Conservation (phyloP, 2,329 filamentous ascomycete species). For the Fusarium citri region DNA sequence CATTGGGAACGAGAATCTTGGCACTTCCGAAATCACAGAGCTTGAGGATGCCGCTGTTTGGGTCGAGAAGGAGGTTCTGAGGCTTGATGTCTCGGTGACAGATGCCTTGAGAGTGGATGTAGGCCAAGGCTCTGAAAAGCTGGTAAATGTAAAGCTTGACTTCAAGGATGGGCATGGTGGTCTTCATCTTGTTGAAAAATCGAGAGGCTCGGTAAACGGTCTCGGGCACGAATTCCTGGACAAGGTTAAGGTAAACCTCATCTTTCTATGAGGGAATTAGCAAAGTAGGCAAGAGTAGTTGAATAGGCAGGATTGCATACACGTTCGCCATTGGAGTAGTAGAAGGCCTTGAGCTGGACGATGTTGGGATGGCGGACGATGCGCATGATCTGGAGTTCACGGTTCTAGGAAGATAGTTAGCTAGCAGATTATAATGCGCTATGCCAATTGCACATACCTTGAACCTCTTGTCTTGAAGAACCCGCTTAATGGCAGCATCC, state of each 20-base stretch:
- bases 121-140: constrained; percentile 96
- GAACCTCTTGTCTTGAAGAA: constrained; percentile 99
- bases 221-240: constrained; percentile 97
- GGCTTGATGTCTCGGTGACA: constrained; percentile 99
- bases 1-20: constrained; percentile 98
- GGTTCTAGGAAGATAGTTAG: constrained; percentile 75
- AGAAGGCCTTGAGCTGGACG: constrained; percentile 98
- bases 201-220: constrained; percentile 97
- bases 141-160: constrained; percentile 99
- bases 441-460: constrained; percentile 71
- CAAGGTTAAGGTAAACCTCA: constrained; percentile 97
- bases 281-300: not conserved
- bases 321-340: constrained; percentile 98
- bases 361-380: constrained; percentile 99
- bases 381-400: constrained; percentile 99
- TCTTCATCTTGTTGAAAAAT: constrained; percentile 99
- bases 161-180: constrained; percentile 98
- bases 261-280: constrained; percentile 75
- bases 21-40: constrained; percentile 99
- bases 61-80: constrained; percentile 95
- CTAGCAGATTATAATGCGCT: not conserved
- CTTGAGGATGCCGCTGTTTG: constrained; percentile 90
- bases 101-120: constrained; percentile 99
- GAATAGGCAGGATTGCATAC: constrained; percentile 63
- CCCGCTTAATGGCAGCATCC: constrained; percentile 98